Evolutionary conservation across 345 rosid species (phyloP).

Genomic region (Eucalyptus pumila): DNA sequence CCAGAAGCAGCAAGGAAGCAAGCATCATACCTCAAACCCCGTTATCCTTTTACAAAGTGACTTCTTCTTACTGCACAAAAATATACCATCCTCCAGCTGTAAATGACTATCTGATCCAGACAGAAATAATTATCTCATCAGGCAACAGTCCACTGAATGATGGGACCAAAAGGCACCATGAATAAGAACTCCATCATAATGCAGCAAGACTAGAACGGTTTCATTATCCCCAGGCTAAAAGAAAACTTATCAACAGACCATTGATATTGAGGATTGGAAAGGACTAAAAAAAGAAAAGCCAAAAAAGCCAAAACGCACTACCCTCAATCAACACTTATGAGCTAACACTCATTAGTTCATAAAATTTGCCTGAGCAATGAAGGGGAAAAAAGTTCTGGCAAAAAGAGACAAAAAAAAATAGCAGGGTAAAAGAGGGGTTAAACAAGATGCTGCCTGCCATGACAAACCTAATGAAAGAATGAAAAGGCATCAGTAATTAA

Average conservation of each 20-base stretch:
- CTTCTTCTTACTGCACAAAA: conserved; percentile 61
- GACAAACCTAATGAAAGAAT: neutral
- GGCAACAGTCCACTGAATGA: neutral
- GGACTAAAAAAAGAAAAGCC: neutral
- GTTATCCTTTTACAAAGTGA: conserved; percentile 63
- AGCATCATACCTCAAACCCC: conserved; percentile 54
- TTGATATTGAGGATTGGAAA: neutral
- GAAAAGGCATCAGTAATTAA: neutral
- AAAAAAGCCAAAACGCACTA: neutral
- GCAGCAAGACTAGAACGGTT: neutral
- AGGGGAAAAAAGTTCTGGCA: neutral
- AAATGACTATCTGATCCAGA: conserved; percentile 45
- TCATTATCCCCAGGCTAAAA: neutral
- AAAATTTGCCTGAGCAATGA: neutral
- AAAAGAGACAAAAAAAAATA: neutral
- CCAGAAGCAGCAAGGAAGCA: neutral
- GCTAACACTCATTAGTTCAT: neutral
- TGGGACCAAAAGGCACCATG: neutral
- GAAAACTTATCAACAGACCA: neutral
- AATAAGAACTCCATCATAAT: neutral
- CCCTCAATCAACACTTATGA: neutral
- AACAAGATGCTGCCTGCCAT: neutral
- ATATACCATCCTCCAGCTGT: conserved; percentile 64
- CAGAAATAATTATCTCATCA: neutral
- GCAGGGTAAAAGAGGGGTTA: neutral